phyloP scores from a whole-genome alignment of 768 basidiomycete genomes.

The Leccinellum luteum region DNA sequence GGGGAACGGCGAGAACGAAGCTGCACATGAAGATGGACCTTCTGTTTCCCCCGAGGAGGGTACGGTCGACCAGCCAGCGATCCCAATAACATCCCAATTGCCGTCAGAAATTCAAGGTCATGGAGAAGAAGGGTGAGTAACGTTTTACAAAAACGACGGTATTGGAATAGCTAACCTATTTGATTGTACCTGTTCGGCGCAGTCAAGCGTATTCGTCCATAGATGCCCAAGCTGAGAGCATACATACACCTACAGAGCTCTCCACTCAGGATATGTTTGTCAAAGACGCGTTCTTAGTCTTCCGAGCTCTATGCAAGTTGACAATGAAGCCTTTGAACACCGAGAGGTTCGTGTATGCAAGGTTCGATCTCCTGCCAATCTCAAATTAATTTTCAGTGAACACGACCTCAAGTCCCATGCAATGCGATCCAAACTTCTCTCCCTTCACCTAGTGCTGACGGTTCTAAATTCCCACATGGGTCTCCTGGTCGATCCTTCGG shows the following conservation, averaged over 20 bases:
- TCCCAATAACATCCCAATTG: background rate
- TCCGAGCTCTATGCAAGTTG: slow-evolving; percentile 93
- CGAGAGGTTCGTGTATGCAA: slow-evolving; percentile 66
- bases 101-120: slow-evolving; percentile 5
- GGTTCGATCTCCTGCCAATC: slow-evolving; percentile 3
- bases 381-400: slow-evolving; percentile 53
- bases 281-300: slow-evolving; percentile 97
- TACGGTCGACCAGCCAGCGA: background rate
- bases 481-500: slow-evolving; percentile 81
- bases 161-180: slow-evolving; percentile 3
- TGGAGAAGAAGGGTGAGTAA: slow-evolving; percentile 23
- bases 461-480: slow-evolving; percentile 90
- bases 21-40: background rate
- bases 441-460: slow-evolving; percentile 90
- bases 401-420: slow-evolving; percentile 95
- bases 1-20: background rate
- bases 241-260: slow-evolving; percentile 42
- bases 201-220: slow-evolving; percentile 25
- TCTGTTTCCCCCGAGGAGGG: slow-evolving; percentile 2
- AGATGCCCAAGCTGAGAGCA: slow-evolving; percentile 18
- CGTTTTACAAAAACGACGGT: background rate
- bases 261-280: slow-evolving; percentile 86
- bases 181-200: slow-evolving; percentile 12
- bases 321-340: slow-evolving; percentile 96
- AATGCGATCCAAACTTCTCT: slow-evolving; percentile 95